Evolutionary conservation across 177 flowering plant genomes (phyloP).

Genomic region (Vitis hybrid): DNA sequence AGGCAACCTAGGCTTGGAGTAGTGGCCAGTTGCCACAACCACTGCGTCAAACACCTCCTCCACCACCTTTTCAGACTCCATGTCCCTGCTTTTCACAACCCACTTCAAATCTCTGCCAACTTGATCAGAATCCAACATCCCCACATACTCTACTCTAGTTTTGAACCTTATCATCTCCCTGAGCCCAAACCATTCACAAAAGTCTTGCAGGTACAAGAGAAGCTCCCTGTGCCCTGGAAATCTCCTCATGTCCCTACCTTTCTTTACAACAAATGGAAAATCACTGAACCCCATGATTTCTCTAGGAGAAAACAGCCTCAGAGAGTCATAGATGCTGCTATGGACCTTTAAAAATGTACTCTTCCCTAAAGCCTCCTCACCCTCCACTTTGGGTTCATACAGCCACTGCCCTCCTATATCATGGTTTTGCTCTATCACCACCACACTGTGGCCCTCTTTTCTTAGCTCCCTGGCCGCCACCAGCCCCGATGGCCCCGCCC

Average conservation of each 20-base stretch:
- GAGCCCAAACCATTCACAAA: constrained; percentile 59
- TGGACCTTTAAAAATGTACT: constrained; percentile 38
- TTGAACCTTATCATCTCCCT: constrained; percentile 70
- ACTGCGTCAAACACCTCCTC: constrained; percentile 86
- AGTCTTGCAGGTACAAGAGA: constrained; percentile 54
- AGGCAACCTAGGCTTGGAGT: constrained; percentile 74
- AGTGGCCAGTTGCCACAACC: constrained; percentile 82
- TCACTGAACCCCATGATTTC: constrained; percentile 82
- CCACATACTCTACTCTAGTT: constrained; percentile 65
- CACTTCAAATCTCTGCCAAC: constrained; percentile 47
- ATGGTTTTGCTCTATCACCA: constrained; percentile 71
- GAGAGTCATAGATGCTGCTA: constrained; percentile 67
- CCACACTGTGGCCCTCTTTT: constrained; percentile 66
- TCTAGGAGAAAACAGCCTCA: constrained; percentile 65
- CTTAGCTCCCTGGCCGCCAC: constrained; percentile 80
- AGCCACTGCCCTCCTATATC: constrained; percentile 91
- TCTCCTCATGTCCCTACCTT: constrained; percentile 68
- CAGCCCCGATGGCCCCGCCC: constrained; percentile 80
- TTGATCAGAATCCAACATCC: constrained; percentile 45
- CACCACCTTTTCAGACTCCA: constrained; percentile 24
- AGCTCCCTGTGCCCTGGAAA: constrained; percentile 79
- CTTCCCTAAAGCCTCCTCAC: constrained; percentile 49
- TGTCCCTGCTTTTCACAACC: constrained; percentile 55
- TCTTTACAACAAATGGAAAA: constrained; percentile 61
- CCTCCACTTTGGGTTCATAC: constrained; percentile 51